These are phyloP conservation scores for Garcia nutans DNA, from an alignment of 345 rosid genomes.

Conservation along the genomic window DNA sequence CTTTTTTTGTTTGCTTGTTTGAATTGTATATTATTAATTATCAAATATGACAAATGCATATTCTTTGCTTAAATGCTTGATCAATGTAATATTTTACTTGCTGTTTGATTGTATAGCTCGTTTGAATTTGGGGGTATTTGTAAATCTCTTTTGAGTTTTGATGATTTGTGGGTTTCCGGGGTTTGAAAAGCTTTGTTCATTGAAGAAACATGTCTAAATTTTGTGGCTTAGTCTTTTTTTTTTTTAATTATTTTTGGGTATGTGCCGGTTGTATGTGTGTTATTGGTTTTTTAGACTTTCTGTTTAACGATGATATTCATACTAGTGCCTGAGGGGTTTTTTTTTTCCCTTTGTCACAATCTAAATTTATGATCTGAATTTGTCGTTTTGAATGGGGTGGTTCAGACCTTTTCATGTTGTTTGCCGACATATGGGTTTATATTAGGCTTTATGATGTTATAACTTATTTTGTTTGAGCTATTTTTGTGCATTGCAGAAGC, in stretches of 20 bases:
- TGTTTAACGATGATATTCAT: neutral
- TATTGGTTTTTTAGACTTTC: neutral
- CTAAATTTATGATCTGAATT: neutral
- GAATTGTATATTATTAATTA: neutral
- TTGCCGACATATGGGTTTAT: constrained; percentile 10
- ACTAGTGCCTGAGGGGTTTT: neutral
- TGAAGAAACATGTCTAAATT: neutral
- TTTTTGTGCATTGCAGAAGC: constrained; percentile 39
- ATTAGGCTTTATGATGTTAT: neutral
- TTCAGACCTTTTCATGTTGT: neutral
- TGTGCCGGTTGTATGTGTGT: neutral
- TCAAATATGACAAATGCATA: neutral
- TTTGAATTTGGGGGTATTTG: neutral
- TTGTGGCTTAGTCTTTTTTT: neutral
- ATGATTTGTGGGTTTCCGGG: neutral
- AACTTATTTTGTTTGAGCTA: neutral
- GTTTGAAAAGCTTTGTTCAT: constrained; percentile 3
- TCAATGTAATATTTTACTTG: neutral
- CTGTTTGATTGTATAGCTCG: neutral
- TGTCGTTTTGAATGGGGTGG: constrained; percentile 1
- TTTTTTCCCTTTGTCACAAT: neutral
- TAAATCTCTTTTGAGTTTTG: neutral
- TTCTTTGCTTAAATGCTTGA: neutral
- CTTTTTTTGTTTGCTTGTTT: too few species aligned
- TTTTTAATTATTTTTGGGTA: neutral